Percentiles rank a stretch among this genome's conserved stretches.
Conservation (phyloP, 2,329 filamentous ascomycete species). For the Ascochyta lentis region DNA sequence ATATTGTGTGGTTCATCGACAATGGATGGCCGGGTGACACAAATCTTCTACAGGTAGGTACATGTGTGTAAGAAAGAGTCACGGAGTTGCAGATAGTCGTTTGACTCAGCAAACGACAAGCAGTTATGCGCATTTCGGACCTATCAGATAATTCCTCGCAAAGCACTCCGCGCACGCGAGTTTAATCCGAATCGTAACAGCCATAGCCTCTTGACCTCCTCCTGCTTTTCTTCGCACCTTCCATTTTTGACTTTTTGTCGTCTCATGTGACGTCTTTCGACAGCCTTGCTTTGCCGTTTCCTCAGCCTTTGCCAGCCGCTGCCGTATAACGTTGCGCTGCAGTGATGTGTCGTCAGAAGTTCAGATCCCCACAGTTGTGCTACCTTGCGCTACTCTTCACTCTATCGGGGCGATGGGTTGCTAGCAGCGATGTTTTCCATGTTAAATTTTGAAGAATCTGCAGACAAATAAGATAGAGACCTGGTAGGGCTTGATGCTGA, state of each 20-base stretch:
- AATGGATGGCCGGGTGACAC: neutral
- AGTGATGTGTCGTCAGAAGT: neutral
- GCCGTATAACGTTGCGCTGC: neutral
- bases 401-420: neutral
- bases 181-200: conserved; percentile 3
- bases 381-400: neutral
- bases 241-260: neutral
- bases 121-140: conserved; percentile 1
- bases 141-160: conserved; percentile 1
- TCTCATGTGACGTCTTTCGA: neutral
- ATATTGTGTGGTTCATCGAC: neutral
- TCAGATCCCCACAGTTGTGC: neutral
- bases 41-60: neutral
- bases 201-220: neutral
- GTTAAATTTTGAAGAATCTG: too few species aligned
- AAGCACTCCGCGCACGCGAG: neutral
- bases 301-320: neutral
- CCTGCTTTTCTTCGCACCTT: neutral
- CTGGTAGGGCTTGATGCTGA: too few species aligned
- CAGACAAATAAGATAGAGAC: too few species aligned
- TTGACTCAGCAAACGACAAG: neutral
- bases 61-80: neutral
- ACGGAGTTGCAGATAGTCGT: neutral
- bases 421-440: neutral
- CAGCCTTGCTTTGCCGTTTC: neutral